Conservation (phyloP, 2,329 filamentous ascomycete species). For the Neonectria faginata region DNA sequence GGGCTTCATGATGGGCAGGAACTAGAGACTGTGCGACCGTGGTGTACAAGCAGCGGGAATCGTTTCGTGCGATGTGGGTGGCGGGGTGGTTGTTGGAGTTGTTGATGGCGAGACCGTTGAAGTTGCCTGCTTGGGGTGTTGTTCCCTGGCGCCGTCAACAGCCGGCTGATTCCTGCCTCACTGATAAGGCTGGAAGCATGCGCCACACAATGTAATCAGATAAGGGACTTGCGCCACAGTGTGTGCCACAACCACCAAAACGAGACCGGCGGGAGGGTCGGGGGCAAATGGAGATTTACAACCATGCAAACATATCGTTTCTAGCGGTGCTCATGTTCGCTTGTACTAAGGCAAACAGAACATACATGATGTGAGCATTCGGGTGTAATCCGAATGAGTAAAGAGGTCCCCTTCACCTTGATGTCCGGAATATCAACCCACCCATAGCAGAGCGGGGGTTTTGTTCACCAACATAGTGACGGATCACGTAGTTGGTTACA, state of each 20-base stretch:
- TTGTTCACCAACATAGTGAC: too few relatives aligned
- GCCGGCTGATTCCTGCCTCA: slow-evolving; percentile 43
- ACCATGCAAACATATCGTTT: background rate
- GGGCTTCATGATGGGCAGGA: slow-evolving; percentile 82
- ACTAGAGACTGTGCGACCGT: slow-evolving; percentile 5
- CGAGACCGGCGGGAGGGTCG: too few relatives aligned
- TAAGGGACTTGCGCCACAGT: slow-evolving; percentile 15
- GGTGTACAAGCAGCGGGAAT: slow-evolving; percentile 2
- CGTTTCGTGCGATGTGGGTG: slow-evolving; percentile 15
- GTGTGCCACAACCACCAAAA: background rate
- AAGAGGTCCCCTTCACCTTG: background rate
- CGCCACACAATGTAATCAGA: slow-evolving; percentile 29
- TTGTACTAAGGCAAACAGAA: too few relatives aligned
- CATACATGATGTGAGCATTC: too few relatives aligned
- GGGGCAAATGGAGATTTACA: background rate
- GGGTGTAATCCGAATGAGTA: background rate
- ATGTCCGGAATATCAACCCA: background rate
- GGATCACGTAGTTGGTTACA: too few relatives aligned
- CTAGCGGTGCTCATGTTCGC: too few relatives aligned
- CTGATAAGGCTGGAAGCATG: slow-evolving; percentile 39
- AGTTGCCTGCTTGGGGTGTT: slow-evolving; percentile 38
- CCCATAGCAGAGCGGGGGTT: too few relatives aligned
- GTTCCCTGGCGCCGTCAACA: slow-evolving; percentile 34
- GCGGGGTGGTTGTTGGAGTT: slow-evolving; percentile 27
- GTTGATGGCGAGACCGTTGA: slow-evolving; percentile 37